Percentiles rank a stretch among this genome's conserved stretches.
Evolutionary conservation across 805 yeast species (phyloP).

Genomic region (Spathaspora gorwiae): DNA sequence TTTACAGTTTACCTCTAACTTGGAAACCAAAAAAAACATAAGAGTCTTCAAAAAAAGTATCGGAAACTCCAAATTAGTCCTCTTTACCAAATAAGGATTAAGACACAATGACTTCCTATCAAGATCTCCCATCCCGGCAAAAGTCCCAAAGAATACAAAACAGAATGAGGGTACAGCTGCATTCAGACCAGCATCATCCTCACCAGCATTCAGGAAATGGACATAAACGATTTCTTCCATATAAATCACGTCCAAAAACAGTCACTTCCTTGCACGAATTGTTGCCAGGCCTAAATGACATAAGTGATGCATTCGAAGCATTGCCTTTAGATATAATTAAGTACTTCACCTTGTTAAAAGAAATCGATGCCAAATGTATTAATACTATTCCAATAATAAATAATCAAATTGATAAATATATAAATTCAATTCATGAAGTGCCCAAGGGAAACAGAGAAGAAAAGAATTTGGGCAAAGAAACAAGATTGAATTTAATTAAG

Average conservation of each 20-base stretch:
- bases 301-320: conserved; percentile 87
- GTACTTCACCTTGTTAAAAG: conserved; percentile 82
- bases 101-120: conserved; percentile 8
- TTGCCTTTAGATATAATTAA: conserved; percentile 78
- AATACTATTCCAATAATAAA: conserved; percentile 66
- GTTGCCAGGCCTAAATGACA: conserved; percentile 83
- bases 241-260: conserved; percentile 29
- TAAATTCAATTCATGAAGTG: conserved; percentile 15
- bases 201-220: conserved; percentile 9
- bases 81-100: too few relatives aligned
- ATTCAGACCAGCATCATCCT: conserved; percentile 1
- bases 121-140: conserved; percentile 24
- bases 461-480: conserved; percentile 1
- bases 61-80: too few relatives aligned
- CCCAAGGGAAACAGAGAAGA: background rate
- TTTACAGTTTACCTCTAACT: too few relatives aligned
- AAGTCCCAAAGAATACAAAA: conserved; percentile 19
- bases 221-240: conserved; percentile 25
- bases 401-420: conserved; percentile 46
- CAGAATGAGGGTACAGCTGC: conserved; percentile 6
- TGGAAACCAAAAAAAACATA: too few relatives aligned
- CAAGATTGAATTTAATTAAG: conserved; percentile 33
- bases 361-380: conserved; percentile 91
- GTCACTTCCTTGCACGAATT: conserved; percentile 33
- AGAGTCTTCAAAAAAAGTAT: too few relatives aligned